Conservation (phyloP, 2,329 filamentous ascomycete species). For the Diaporthe vexans region DNA sequence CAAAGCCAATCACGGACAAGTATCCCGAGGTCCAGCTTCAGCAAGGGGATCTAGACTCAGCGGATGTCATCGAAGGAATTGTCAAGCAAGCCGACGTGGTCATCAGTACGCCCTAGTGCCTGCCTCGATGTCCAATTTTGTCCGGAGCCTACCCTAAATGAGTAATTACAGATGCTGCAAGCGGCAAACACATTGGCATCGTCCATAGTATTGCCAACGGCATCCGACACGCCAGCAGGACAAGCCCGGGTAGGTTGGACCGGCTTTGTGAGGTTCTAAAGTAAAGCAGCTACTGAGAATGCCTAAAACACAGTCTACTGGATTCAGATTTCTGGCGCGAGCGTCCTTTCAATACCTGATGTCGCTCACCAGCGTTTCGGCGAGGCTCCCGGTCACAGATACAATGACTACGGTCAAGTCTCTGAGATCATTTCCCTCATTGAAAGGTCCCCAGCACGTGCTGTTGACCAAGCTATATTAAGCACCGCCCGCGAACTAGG, state of each 20-base stretch:
- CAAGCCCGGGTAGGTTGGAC: not conserved
- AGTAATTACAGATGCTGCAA: not conserved
- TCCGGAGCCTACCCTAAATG: not conserved
- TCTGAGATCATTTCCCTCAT: not conserved
- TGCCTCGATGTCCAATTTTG: not conserved
- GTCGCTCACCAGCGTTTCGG: slow-evolving; percentile 2
- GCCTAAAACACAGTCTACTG: not conserved
- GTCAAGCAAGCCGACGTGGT: slow-evolving; percentile 2
- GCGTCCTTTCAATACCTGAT: not conserved
- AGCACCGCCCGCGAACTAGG: slow-evolving; percentile 4
- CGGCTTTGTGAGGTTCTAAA: no score
- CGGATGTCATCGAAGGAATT: not conserved
- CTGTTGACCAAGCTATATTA: slow-evolving; percentile 6
- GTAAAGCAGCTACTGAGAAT: not conserved
- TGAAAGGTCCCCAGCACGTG: not conserved
- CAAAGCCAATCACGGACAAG: slow-evolving; percentile 7
- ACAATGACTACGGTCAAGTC: not conserved
- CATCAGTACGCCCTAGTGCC: not conserved
- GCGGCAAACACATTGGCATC: not conserved
- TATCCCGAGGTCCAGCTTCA: slow-evolving; percentile 12
- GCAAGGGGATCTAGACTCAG: slow-evolving; percentile 10
- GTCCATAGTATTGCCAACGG: slow-evolving; percentile 5
- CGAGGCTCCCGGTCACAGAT: not conserved
- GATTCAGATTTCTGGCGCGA: slow-evolving; percentile 7
- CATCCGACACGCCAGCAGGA: not conserved